These are phyloP conservation scores for Neurospora hispaniola DNA, from an alignment of 495 filamentous ascomycete genomes.

Conservation along the genomic window DNA sequence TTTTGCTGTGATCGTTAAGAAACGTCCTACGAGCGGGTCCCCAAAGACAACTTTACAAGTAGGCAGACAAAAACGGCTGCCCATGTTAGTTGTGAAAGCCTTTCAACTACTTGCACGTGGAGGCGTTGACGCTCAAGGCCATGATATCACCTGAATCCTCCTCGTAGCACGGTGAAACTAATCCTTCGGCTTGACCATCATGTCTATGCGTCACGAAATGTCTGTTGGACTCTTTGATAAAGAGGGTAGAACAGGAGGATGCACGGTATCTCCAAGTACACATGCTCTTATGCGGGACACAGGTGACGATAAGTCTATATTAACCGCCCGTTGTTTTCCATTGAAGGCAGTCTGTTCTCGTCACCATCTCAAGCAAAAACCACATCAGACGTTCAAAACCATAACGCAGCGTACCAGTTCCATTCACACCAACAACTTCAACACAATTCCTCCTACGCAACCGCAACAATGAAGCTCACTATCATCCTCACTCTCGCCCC, in stretches of 20 bases:
- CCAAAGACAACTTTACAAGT: neutral
- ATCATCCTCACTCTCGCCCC: neutral
- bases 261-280: too few relatives aligned
- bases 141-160: neutral
- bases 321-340: neutral
- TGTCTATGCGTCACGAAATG: neutral
- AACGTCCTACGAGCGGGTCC: neutral
- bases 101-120: neutral
- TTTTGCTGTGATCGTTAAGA: neutral
- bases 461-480: neutral
- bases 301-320: neutral
- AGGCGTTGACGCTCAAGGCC: neutral
- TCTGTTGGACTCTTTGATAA: neutral
- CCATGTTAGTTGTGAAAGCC: neutral
- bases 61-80: neutral
- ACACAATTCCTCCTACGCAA: neutral
- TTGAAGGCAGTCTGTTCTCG: neutral
- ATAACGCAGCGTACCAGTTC: neutral
- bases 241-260: neutral
- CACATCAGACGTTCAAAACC: neutral
- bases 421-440: neutral
- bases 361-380: neutral
- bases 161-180: neutral
- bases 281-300: neutral
- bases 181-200: neutral